Conservation (phyloP, 441 rosid species). For the Populus hybrid region DNA sequence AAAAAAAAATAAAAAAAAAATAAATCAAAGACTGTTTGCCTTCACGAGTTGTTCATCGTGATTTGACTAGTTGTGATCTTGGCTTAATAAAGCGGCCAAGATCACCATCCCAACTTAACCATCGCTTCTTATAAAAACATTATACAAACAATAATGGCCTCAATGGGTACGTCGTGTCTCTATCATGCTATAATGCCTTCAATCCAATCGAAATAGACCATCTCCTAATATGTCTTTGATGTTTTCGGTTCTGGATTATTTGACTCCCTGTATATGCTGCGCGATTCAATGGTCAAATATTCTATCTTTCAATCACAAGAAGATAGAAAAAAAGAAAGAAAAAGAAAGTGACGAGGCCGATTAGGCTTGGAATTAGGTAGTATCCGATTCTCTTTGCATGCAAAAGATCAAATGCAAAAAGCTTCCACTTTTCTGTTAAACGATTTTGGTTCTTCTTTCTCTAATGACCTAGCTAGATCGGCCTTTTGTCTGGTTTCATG, state of each 20-base stretch:
- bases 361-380: constrained; percentile 20
- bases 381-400: constrained; percentile 47
- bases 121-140: constrained; percentile 2
- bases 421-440: constrained; percentile 4
- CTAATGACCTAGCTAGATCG: not conserved
- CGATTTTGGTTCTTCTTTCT: not conserved
- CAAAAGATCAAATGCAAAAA: constrained; percentile 21
- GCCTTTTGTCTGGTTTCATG: constrained; percentile 18
- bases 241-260: not conserved
- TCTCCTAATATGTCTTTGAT: not conserved
- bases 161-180: constrained; percentile 1
- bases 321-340: not conserved
- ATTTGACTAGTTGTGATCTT: constrained; percentile 9
- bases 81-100: constrained; percentile 3
- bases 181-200: constrained; percentile 20
- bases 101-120: constrained; percentile 21
- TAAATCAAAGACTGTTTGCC: constrained; percentile 2
- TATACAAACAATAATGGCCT: not conserved
- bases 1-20: not conserved
- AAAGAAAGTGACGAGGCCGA: constrained; percentile 6
- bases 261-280: not conserved
- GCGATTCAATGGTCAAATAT: constrained; percentile 22
- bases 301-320: constrained; percentile 1
- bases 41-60: not conserved
- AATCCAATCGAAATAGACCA: constrained; percentile 17